A percentile compares a stretch with the other conserved stretches of the same genome.
phyloP scores from a whole-genome alignment of 2,329 filamentous ascomycete genomes.

The Microsporum ferrugineum region DNA sequence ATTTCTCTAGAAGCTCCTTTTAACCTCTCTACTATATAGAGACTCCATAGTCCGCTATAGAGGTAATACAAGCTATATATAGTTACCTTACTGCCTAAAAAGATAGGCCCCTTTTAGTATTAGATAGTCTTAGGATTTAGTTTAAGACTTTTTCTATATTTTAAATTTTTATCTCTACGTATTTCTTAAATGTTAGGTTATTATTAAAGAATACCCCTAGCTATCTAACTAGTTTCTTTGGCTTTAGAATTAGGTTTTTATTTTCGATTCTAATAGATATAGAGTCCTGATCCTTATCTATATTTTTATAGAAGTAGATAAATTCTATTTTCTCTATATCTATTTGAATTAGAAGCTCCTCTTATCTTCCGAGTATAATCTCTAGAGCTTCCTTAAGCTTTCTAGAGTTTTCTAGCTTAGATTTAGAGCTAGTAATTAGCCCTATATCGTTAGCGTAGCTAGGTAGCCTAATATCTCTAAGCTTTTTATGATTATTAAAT shows the following conservation, averaged over 20 bases:
- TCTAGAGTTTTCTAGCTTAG: neutral
- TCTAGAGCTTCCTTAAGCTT: neutral
- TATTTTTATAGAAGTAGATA: neutral
- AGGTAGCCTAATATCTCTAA: neutral
- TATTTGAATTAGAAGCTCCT: neutral
- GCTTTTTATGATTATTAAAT: neutral
- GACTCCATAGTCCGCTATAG: neutral
- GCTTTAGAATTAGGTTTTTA: neutral
- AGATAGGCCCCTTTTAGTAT: neutral
- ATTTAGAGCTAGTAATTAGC: neutral
- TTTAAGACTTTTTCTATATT: neutral
- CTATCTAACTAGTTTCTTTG: neutral
- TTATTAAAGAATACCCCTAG: neutral
- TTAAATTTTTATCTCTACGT: neutral
- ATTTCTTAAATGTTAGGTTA: neutral
- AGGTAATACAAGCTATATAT: slow-evolving; percentile 1
- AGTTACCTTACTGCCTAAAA: neutral
- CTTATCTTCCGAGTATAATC: neutral
- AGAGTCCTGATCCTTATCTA: neutral
- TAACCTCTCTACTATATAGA: neutral
- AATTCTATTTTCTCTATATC: neutral
- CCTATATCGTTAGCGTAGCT: neutral
- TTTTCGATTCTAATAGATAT: neutral
- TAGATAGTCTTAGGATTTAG: neutral
- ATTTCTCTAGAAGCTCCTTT: neutral